Evolutionary conservation across 2,329 filamentous ascomycete species (phyloP), one percentile per base, ranked within the genome.

Genomic region (Trichoderma endophyticum): DNA sequence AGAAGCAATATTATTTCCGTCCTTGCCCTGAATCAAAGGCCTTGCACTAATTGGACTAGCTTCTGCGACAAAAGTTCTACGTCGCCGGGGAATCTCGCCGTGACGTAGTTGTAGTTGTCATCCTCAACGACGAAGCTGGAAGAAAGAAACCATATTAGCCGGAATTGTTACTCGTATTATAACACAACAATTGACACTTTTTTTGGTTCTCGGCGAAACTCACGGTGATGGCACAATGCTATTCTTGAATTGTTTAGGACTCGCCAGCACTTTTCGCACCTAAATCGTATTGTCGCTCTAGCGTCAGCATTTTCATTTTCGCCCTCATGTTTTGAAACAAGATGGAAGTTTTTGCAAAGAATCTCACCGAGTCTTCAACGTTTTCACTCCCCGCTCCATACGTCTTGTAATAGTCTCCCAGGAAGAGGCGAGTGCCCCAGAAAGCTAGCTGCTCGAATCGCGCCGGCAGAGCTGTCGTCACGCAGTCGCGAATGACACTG

Each of bases 371-470:
- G 6, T 80, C 78, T 74, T 88, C 84, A 4, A 86, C 84, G 72
- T 84, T 81, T 39, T 85, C 84, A 72, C 83, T 86, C 0, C 85
- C 82, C 3, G 83, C 82, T 1, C 86, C 86, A 70, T 86, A 88
- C 3, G 86, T 87, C 81, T 88, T 88, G 77, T 87, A 88, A 74
- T 88, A 88, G 70, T 88, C 86, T 3, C 86, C 86, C 14, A 88
- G 76, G 56, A 86, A 84, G 2, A 79, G 77, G 48, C 84, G 79
- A 3, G 86, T 88, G 4, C 81, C 80, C 82, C 84, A 86, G 72
- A 83, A 88, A 1, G 84, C 84, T 21, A 80, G 67, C 73, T 85
- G 83, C 76, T 88, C 86, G 75, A 87, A 86, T 28, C 80, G 77
- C 0, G 81, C 81, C 0, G 86, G 86, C 59, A 88, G 77, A 0